phyloP scores from a whole-genome alignment of 1,139 yeast species.

The Schwanniomyces etchellsii region DNA sequence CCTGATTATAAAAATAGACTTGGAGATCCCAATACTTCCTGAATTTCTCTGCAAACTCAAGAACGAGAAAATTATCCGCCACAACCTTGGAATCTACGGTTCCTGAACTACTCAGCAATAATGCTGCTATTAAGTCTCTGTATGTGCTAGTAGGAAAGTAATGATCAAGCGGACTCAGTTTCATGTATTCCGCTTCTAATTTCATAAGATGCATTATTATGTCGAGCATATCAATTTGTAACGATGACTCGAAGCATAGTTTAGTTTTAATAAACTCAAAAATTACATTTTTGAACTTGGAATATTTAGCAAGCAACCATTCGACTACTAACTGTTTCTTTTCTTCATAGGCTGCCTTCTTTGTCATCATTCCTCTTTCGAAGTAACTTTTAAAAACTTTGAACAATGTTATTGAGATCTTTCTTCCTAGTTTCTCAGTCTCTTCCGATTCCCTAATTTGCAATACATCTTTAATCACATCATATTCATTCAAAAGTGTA shows the following conservation, averaged over 20 bases:
- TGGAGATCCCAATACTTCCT: constrained; percentile 59
- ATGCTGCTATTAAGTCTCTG: constrained; percentile 37
- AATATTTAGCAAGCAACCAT: constrained; percentile 65
- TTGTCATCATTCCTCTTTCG: constrained; percentile 40
- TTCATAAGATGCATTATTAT: constrained; percentile 56
- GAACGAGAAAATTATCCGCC: constrained; percentile 47
- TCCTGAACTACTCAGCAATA: constrained; percentile 38
- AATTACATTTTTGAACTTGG: constrained; percentile 44
- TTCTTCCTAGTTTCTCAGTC: constrained; percentile 36
- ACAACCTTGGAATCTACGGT: constrained; percentile 39
- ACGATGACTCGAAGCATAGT: constrained; percentile 33
- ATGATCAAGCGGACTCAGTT: constrained; percentile 41
- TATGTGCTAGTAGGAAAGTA: constrained; percentile 62
- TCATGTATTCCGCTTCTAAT: constrained; percentile 52
- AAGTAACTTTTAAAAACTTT: constrained; percentile 56
- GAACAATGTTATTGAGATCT: constrained; percentile 46
- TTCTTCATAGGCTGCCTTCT: constrained; percentile 34
- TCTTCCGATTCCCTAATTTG: constrained; percentile 16
- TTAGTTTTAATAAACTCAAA: constrained; percentile 32
- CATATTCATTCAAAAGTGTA: constrained; percentile 34
- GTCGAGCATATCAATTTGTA: constrained; percentile 60
- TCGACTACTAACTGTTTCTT: constrained; percentile 43
- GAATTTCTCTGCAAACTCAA: constrained; percentile 57
- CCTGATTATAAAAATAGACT: constrained; percentile 48
- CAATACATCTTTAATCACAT: constrained; percentile 17